Conservation (phyloP, 345 rosid species). For the Abelmoschus esculentus region DNA sequence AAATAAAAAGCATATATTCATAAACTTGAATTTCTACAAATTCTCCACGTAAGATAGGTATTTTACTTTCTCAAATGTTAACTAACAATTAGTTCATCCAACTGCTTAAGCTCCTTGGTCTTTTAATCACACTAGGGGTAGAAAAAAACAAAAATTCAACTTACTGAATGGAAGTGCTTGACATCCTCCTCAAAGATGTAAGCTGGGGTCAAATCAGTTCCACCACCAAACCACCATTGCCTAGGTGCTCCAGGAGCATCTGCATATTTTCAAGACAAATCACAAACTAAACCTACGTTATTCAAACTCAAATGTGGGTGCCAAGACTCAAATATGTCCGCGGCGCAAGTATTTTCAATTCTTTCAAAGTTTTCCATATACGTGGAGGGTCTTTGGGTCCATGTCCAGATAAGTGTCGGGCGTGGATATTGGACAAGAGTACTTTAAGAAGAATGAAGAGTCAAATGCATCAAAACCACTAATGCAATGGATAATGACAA, state of each 20-base stretch:
- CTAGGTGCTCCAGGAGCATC: conserved; percentile 94
- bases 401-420: not conserved
- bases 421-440: not conserved
- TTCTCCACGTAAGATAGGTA: too few species aligned
- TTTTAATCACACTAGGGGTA: not conserved
- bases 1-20: not conserved
- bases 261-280: conserved; percentile 15
- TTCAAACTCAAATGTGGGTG: not conserved
- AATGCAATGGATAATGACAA: not conserved
- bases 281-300: not conserved
- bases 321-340: not conserved
- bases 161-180: conserved; percentile 87
- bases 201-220: conserved; percentile 97
- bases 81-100: not conserved
- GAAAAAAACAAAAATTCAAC: not conserved
- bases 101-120: not conserved
- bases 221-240: conserved; percentile 99
- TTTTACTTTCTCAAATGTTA: not conserved
- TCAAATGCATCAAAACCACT: not conserved
- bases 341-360: not conserved
- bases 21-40: not conserved
- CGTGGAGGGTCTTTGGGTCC: not conserved
- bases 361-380: not conserved
- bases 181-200: conserved; percentile 96
- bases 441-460: not conserved